Evolutionary conservation across 306 rosid species (phyloP).

Genomic region (Ormosia semicastrata): DNA sequence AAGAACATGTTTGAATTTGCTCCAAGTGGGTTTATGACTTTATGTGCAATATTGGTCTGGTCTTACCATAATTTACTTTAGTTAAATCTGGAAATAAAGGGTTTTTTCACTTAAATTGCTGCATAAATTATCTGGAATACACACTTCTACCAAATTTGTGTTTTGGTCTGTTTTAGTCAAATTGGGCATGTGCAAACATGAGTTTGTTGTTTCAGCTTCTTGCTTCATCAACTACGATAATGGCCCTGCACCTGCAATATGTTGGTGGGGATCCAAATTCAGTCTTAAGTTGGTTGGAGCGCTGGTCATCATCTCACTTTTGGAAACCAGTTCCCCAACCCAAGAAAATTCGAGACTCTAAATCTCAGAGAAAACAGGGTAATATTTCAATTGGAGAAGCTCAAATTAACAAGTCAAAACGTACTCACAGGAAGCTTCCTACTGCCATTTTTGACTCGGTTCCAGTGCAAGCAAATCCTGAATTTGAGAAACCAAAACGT

Average conservation of each 20-base stretch:
- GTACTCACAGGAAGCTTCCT: slow-evolving; percentile 53
- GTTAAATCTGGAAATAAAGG: background rate
- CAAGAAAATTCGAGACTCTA: slow-evolving; percentile 48
- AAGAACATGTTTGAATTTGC: background rate
- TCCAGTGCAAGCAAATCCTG: slow-evolving; percentile 47
- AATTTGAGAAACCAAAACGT: slow-evolving; percentile 76
- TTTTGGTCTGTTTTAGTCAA: background rate
- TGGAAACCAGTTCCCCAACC: slow-evolving; percentile 80
- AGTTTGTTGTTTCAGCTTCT: slow-evolving; percentile 53
- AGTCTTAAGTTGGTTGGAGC: slow-evolving; percentile 63
- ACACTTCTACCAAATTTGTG: background rate
- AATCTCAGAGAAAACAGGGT: slow-evolving; percentile 54
- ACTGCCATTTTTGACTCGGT: slow-evolving; percentile 46
- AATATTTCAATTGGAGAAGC: slow-evolving; percentile 50
- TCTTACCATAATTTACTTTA: background rate
- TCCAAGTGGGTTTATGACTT: background rate
- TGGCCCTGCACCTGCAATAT: slow-evolving; percentile 55
- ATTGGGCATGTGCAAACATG: slow-evolving; percentile 17
- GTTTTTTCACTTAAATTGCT: background rate
- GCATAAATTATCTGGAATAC: background rate
- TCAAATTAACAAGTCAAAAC: slow-evolving; percentile 59
- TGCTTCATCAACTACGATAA: slow-evolving; percentile 52
- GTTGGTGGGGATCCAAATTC: slow-evolving; percentile 61
- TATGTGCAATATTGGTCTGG: background rate
- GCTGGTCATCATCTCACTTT: slow-evolving; percentile 70